Evolutionary conservation across 192 early-diverging fungal species (phyloP).

Genomic region (Fimicolochytrium jonesii): DNA sequence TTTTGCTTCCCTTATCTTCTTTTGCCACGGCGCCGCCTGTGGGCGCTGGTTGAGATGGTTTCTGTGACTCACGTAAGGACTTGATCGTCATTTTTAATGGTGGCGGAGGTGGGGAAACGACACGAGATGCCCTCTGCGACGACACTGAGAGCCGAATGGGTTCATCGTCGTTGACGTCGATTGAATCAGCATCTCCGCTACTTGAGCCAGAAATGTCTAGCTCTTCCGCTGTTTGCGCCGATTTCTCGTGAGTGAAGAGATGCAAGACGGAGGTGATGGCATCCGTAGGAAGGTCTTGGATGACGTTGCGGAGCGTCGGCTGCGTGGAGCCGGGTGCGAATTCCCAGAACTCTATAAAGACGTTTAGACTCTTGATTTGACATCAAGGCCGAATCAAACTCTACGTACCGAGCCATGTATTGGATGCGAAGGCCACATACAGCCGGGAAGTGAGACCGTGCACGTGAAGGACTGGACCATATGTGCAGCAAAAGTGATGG

Average conservation of each 20-base stretch:
- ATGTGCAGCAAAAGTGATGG: slow-evolving; percentile 17
- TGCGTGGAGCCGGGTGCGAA: background rate
- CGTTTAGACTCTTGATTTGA: background rate
- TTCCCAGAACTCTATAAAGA: slow-evolving; percentile 21
- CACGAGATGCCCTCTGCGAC: too few species aligned
- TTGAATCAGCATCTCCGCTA: too few species aligned
- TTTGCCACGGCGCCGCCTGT: too few species aligned
- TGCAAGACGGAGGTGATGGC: slow-evolving; percentile 10
- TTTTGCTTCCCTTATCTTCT: too few species aligned
- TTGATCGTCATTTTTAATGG: too few species aligned
- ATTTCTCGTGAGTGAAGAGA: slow-evolving; percentile 2
- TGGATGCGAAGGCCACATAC: slow-evolving; percentile 13
- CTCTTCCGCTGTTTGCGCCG: too few species aligned
- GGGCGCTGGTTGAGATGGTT: too few species aligned
- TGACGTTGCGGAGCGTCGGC: slow-evolving; percentile 7
- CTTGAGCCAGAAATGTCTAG: too few species aligned
- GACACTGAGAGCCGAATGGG: too few species aligned
- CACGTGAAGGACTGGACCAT: slow-evolving; percentile 19
- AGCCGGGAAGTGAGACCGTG: background rate
- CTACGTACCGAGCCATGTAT: slow-evolving; percentile 19
- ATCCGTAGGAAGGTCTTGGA: background rate
- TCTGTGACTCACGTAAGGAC: too few species aligned
- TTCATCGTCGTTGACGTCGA: too few species aligned
- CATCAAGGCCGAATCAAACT: background rate
- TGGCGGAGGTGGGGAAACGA: too few species aligned